Evolutionary conservation across 2,329 filamentous ascomycete genomes (phyloP).

Genomic region (Nothophoma quercina): DNA sequence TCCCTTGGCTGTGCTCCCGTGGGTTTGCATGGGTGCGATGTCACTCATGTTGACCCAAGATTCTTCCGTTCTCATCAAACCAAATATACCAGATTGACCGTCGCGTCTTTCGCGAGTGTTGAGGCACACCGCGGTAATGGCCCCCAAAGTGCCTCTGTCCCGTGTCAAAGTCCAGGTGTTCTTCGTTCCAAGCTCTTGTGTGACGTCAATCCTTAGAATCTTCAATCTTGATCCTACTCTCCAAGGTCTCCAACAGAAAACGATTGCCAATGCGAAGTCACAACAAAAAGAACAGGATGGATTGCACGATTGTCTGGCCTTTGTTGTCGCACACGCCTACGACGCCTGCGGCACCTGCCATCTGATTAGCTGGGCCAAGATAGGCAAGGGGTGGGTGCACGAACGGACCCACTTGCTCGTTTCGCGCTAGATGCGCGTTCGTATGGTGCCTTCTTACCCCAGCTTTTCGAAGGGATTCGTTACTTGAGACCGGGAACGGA

Average conservation of each 20-base stretch:
- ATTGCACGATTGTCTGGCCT: background rate
- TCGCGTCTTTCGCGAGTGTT: no score
- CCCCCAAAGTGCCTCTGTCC: background rate
- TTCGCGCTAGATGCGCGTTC: constrained; percentile 10
- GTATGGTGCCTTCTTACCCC: constrained; percentile 9
- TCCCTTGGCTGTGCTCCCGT: constrained; percentile 7
- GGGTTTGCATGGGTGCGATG: constrained; percentile 4
- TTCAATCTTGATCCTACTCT: background rate
- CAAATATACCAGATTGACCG: no score
- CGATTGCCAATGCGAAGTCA: background rate
- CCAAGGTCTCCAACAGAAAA: background rate
- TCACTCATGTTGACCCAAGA: constrained; percentile 7
- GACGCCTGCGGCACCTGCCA: background rate
- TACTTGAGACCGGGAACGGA: constrained; percentile 3
- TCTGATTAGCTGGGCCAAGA: constrained; percentile 14
- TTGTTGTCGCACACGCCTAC: constrained; percentile 7
- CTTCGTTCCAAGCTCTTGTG: background rate
- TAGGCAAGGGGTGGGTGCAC: constrained; percentile 13
- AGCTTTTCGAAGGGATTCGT: constrained; percentile 12
- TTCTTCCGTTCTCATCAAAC: background rate
- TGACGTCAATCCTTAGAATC: background rate
- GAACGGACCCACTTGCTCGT: constrained; percentile 15
- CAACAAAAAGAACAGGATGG: background rate
- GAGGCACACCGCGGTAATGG: no score
- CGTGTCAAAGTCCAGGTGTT: background rate